These are phyloP conservation scores for Alnus glutinosa DNA, from an alignment of 306 rosid species.

Conservation along the genomic window DNA sequence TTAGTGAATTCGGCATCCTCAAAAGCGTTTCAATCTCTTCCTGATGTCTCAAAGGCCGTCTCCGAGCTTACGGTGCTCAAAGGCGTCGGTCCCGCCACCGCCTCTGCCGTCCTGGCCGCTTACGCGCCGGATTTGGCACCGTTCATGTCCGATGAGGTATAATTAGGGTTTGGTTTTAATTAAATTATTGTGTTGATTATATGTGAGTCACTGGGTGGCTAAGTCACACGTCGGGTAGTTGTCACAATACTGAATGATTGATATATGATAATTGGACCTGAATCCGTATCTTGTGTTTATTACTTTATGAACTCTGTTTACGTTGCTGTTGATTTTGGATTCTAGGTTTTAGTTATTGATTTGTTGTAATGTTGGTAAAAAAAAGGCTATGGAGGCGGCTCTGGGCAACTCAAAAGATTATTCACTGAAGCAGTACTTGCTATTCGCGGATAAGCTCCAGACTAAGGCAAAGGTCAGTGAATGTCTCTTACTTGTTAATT, in stretches of 20 bases:
- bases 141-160: constrained; percentile 94
- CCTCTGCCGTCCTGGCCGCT: constrained; percentile 79
- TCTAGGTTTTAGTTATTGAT: background rate
- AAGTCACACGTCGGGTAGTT: too few relatives aligned
- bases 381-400: constrained; percentile 79
- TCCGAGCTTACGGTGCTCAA: constrained; percentile 72
- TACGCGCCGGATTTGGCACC: constrained; percentile 72
- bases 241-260: too few relatives aligned
- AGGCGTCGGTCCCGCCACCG: constrained; percentile 93
- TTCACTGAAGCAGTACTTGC: constrained; percentile 79
- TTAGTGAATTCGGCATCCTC: constrained; percentile 56
- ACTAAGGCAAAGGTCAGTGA: constrained; percentile 72
- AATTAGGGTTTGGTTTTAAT: background rate
- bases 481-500: background rate
- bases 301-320: background rate
- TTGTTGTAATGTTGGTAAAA: constrained; percentile 7
- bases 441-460: constrained; percentile 54
- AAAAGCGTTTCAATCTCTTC: constrained; percentile 69
- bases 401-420: constrained; percentile 82
- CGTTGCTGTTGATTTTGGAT: background rate
- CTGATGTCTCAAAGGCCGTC: constrained; percentile 67
- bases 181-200: background rate
- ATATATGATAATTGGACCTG: too few relatives aligned
- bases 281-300: background rate
- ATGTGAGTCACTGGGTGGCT: too few relatives aligned